phyloP scores from a whole-genome alignment of 495 filamentous ascomycete species.

The Neurospora tetraspora region DNA sequence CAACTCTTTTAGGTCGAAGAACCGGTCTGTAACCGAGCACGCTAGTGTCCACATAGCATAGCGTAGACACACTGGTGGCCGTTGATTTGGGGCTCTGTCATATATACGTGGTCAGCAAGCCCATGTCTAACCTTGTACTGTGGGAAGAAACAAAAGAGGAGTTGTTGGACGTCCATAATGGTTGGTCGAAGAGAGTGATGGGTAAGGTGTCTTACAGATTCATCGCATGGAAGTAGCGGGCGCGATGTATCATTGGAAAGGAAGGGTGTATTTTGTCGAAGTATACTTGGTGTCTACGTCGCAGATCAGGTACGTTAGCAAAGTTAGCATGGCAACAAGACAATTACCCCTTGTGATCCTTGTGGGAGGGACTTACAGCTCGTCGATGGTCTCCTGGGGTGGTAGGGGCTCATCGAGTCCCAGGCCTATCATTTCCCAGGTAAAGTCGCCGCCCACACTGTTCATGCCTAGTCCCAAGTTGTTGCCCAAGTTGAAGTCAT shows the following conservation, averaged over 20 bases:
- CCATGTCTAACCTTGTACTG: not conserved
- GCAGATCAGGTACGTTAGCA: not conserved
- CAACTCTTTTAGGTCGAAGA: conserved; percentile 60
- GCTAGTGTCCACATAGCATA: conserved; percentile 93
- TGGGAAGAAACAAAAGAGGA: not conserved
- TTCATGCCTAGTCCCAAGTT: conserved; percentile 34
- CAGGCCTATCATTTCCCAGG: conserved; percentile 90
- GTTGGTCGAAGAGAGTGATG: not conserved
- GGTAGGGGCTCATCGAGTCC: conserved; percentile 90
- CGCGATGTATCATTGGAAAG: conserved; percentile 79
- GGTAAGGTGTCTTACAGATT: conserved; percentile 43
- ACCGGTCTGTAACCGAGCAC: conserved; percentile 73
- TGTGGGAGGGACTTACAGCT: conserved; percentile 52
- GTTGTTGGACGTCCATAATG: not conserved
- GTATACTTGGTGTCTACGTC: conserved; percentile 64
- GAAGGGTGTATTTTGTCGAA: conserved; percentile 86
- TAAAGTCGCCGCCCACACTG: conserved; percentile 33
- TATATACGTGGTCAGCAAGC: conserved; percentile 12
- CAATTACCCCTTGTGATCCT: not conserved
- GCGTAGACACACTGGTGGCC: conserved; percentile 79
- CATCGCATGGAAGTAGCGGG: conserved; percentile 74
- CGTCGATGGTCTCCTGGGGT: conserved; percentile 76
- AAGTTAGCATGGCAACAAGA: not conserved
- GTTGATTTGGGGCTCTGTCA: conserved; percentile 58
- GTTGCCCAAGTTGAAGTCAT: conserved; percentile 41